A percentile compares a stretch with the other conserved stretches of the same genome.
These are phyloP conservation scores for Aechmea fasciata DNA, from an alignment of 176 grass and related monocot species.

Conservation along the genomic window DNA sequence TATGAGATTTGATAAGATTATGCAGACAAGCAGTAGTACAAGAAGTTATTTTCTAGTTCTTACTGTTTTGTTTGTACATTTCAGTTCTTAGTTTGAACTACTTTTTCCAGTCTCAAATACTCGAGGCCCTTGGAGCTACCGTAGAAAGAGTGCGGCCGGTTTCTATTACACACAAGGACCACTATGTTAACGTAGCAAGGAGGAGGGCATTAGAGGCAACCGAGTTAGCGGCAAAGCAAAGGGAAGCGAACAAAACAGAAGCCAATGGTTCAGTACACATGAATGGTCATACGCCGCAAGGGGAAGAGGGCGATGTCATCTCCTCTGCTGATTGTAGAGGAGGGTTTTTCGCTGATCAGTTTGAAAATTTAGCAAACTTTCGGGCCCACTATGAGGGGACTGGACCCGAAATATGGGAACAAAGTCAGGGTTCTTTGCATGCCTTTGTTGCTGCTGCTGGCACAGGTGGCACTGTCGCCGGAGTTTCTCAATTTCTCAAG, in stretches of 20 bases:
- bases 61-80: neutral
- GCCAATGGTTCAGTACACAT: slow-evolving; percentile 18
- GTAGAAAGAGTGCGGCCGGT: slow-evolving; percentile 86
- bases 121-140: slow-evolving; percentile 81
- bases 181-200: slow-evolving; percentile 94
- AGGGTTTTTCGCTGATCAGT: slow-evolving; percentile 92
- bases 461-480: slow-evolving; percentile 87
- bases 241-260: slow-evolving; percentile 11
- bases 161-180: slow-evolving; percentile 81
- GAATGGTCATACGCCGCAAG: slow-evolving; percentile 16
- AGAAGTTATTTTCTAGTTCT: neutral
- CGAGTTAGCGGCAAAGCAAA: slow-evolving; percentile 20
- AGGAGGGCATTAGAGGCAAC: slow-evolving; percentile 77
- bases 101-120: slow-evolving; percentile 71
- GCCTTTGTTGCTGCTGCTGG: slow-evolving; percentile 84
- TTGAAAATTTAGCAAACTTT: slow-evolving; percentile 94
- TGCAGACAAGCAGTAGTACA: neutral
- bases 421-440: slow-evolving; percentile 55
- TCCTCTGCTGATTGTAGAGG: slow-evolving; percentile 40
- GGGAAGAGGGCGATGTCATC: slow-evolving; percentile 2
- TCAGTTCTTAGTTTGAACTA: neutral
- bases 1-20: neutral
- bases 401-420: slow-evolving; percentile 93
- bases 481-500: slow-evolving; percentile 87
- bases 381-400: slow-evolving; percentile 88